phyloP scores from a whole-genome alignment of 2,329 filamentous ascomycete species.

The Ophiostoma sp. region DNA sequence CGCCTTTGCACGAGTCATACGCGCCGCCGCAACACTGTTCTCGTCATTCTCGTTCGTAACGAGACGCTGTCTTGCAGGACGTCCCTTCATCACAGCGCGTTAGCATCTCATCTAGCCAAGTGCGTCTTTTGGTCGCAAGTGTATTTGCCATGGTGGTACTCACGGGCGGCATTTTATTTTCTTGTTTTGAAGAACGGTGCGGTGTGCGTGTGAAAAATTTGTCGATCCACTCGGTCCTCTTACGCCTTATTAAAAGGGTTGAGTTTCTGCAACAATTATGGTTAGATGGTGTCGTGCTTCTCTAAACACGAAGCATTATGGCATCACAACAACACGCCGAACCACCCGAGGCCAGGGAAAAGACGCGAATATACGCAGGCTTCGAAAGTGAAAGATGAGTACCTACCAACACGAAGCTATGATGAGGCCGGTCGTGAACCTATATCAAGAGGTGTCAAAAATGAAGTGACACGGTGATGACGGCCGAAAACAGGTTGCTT shows the following conservation, averaged over 20 bases:
- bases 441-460: not conserved
- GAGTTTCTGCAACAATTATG: not conserved
- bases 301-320: not conserved
- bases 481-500: not conserved
- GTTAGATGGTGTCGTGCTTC: not conserved
- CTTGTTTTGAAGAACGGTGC: not conserved
- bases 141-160: not conserved
- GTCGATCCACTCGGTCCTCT: not conserved
- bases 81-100: constrained; percentile 41
- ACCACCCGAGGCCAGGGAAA: not conserved
- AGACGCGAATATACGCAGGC: not conserved
- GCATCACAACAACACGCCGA: not conserved
- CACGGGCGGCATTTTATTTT: constrained; percentile 30
- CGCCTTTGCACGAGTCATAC: constrained; percentile 90
- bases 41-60: constrained; percentile 94
- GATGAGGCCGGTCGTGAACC: not conserved
- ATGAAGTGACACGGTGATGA: not conserved
- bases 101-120: not conserved
- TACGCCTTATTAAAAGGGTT: not conserved
- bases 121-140: too few species aligned
- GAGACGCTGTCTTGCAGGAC: constrained; percentile 70
- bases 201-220: not conserved
- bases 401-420: not conserved
- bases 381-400: not conserved
- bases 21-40: constrained; percentile 72